Percentiles rank a stretch among this genome's conserved stretches.
These are phyloP conservation scores for Xylaria sp. DNA, from an alignment of 2,329 filamentous ascomycete species.

Conservation along the genomic window DNA sequence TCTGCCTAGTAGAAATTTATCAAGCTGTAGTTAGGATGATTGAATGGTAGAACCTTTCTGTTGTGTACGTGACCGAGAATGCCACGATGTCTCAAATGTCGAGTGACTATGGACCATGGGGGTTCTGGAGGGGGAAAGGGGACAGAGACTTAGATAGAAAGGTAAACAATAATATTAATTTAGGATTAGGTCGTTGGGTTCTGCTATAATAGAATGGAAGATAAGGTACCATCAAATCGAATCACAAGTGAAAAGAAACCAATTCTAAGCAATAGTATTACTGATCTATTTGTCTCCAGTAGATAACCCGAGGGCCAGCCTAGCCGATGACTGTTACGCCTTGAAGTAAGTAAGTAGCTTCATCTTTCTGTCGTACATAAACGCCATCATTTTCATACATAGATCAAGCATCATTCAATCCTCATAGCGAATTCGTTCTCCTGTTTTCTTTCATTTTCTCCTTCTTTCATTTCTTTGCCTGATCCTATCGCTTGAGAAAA, in stretches of 20 bases:
- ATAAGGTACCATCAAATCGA: background rate
- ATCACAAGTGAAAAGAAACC: constrained; percentile 6
- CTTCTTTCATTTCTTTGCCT: background rate
- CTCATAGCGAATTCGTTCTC: constrained; percentile 2
- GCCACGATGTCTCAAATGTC: no score
- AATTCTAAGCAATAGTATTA: constrained; percentile 9
- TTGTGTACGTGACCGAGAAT: background rate
- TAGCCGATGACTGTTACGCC: constrained; percentile 6
- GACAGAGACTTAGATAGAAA: background rate
- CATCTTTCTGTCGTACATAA: constrained; percentile 9
- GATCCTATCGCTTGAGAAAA: background rate
- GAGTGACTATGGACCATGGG: background rate
- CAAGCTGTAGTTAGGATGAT: background rate
- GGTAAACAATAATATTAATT: no score
- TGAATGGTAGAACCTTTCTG: background rate
- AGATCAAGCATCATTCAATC: constrained; percentile 9
- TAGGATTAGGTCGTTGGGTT: background rate
- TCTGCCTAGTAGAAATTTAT: background rate
- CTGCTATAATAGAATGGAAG: background rate
- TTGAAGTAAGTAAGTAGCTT: background rate
- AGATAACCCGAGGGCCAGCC: constrained; percentile 3
- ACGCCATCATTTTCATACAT: constrained; percentile 20
- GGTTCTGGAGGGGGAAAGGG: background rate
- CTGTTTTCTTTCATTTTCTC: background rate
- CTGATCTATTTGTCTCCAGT: background rate